phyloP scores from a whole-genome alignment of 169 alveolate genomes.

The Plasmodium cynomolgi region DNA sequence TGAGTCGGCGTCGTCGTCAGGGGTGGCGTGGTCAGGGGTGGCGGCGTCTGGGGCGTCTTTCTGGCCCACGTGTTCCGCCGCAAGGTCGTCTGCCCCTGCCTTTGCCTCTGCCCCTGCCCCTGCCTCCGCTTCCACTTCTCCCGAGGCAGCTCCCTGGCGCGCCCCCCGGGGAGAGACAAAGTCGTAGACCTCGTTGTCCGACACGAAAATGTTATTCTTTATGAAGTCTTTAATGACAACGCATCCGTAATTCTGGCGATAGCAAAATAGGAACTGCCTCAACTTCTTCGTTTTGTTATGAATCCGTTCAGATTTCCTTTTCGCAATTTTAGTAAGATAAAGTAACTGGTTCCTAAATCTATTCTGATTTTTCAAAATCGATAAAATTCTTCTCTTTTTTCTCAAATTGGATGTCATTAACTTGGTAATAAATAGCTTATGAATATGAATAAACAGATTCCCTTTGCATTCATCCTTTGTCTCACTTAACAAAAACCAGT shows the following conservation, averaged over 20 bases:
- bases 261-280: constrained; percentile 30
- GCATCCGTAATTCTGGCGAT: constrained; percentile 46
- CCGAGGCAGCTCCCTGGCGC: neutral
- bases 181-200: constrained; percentile 28
- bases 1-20: neutral
- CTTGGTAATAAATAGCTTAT: constrained; percentile 44
- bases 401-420: constrained; percentile 22
- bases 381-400: constrained; percentile 34
- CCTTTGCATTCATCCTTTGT: constrained; percentile 52
- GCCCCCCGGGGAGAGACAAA: neutral
- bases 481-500: constrained; percentile 72
- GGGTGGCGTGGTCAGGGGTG: neutral
- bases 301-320: constrained; percentile 42
- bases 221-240: constrained; percentile 49
- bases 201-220: constrained; percentile 45
- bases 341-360: constrained; percentile 66
- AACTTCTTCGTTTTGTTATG: constrained; percentile 66
- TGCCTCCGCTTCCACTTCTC: neutral
- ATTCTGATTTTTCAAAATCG: constrained; percentile 60
- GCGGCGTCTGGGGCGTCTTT: no score
- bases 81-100: neutral
- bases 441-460: constrained; percentile 40
- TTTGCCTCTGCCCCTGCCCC: neutral
- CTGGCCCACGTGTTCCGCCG: neutral
- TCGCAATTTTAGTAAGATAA: constrained; percentile 43